Evolutionary conservation across 2,329 filamentous ascomycete genomes (phyloP), one percentile per base, ranked within the genome.

Genomic region (Fusarium praegraminearum): DNA sequence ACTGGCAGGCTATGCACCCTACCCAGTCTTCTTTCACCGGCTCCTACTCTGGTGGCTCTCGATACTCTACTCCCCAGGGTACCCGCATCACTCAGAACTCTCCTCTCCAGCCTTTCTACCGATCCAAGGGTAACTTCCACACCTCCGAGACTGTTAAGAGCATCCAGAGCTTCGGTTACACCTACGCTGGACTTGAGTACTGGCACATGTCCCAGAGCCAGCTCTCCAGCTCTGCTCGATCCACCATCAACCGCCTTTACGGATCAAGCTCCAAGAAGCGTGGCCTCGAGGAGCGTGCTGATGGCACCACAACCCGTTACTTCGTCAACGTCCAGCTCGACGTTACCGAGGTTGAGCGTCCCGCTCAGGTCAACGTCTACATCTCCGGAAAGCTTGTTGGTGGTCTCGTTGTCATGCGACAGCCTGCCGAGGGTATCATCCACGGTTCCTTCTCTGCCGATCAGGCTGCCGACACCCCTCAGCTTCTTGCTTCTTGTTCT

Each of bases 391-490:
- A 77, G 56, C 66, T 68, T 16, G 77, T 78, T 18, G 80, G 78
- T 22, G 77, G 74, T 43, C 69, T 81, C 46, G 77, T 79, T 1
- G 73, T 82, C 49, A 79, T 82, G 78, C 72, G 70, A 59, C 78
- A 78, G 67, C 80, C 79, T 24, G 62, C 70, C 3, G 63, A 57
- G 15, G 80, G 79, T 49, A 75, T 65, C 30, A 47, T 78, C 8
- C 66, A 79, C 60, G 79, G 78, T 28, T 74, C 72, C 26, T 75
- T 80, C 38, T 79, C 84, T 49, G 79, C 84, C 51, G 80, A 82
- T 63, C 89, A 90, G 71, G 91, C 91, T 12, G 91, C 94, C 78
- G 90, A 91, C 74, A 71, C 83, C 13, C 68, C 68, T 33, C 4
- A 90, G 88, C 1, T 90, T 89, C 35, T 73, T 74, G 44, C 65